Base-by-base conservation (phyloP, 2,329 filamentous ascomycete species). In the Aspergillus tanneri region DNA sequence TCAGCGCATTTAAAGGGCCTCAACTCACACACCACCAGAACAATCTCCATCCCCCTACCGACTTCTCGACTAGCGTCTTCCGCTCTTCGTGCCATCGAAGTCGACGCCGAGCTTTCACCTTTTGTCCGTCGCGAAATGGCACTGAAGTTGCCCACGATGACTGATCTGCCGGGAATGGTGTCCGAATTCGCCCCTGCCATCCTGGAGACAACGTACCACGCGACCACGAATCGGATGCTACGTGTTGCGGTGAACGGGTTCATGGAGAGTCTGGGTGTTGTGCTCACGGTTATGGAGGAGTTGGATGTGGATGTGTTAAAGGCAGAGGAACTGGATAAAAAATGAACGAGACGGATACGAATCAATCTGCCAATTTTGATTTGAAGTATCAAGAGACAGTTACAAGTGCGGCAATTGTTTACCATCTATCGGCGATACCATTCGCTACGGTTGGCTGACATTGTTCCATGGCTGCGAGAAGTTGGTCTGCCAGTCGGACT, bases 201-300 rank as follows among this genome's bases (percentile, higher is more conserved):
- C 4, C 76, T 97, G 40, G 77, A 80, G 51, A 86, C 88, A 8
- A 80, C 86, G 51, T 97, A 97, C 72, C 81, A 79, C 46, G 93
- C 93, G 1, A 90, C 90, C 0, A 97, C 93, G 16, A 96, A 96
- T 67, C 86, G 93, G 58, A 97, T 97, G 92, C 79, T 99, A 49
- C 85, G 93, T 36, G 93, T 99, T 2, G 88, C 92, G 3, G 91
- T 96, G 47, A 97, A 97, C 72, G 90, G 90, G 8, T 96, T 96
- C 70, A 90, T 97, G 78, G 92, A 97, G 62, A 95, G 87, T 59
- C 69, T 96, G 47, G 83, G 84, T 43, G 83, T 96, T 4, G 86
- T 96, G 1, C 69, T 96, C 34, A 88, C 90, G 46, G 87, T 95
- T 12, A 96, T 96, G 87, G 84, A 88, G 69, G 87, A 95, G 67